Percentiles rank a stretch among this genome's conserved stretches.
These are phyloP conservation scores for Coniochaeta ligniaria DNA, from an alignment of 2,329 filamentous ascomycete species.

Conservation along the genomic window DNA sequence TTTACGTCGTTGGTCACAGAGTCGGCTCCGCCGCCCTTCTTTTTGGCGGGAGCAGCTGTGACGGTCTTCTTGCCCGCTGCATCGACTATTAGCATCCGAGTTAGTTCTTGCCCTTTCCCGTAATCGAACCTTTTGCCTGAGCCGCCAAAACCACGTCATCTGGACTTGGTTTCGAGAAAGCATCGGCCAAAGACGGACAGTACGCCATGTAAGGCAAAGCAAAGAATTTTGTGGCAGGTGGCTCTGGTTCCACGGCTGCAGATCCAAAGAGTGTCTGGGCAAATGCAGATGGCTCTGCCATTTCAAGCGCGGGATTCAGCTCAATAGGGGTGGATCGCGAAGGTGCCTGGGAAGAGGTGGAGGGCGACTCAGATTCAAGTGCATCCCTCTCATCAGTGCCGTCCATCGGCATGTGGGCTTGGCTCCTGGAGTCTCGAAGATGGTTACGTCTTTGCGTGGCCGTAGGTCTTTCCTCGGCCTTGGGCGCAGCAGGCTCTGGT, in stretches of 20 bases:
- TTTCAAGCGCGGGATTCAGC: background rate
- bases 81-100: constrained; percentile 42
- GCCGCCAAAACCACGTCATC: constrained; percentile 84
- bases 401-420: constrained; percentile 1
- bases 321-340: background rate
- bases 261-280: constrained; percentile 45
- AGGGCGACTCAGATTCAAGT: background rate
- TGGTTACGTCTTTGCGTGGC: background rate
- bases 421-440: background rate
- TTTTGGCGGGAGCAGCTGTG: constrained; percentile 27
- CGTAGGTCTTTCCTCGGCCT: background rate
- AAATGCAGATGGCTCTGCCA: constrained; percentile 44
- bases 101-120: constrained; percentile 40
- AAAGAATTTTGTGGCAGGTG: constrained; percentile 22
- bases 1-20: constrained; percentile 27
- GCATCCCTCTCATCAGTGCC: background rate
- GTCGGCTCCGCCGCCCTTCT: constrained; percentile 25
- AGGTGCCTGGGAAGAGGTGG: background rate
- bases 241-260: constrained; percentile 14
- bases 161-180: constrained; percentile 81
- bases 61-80: constrained; percentile 44
- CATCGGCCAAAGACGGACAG: constrained; percentile 43
- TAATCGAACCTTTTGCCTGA: constrained; percentile 79
- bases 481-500: background rate
- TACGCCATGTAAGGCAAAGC: constrained; percentile 44